phyloP scores from a whole-genome alignment of 345 rosid species.

The Aquilaria malaccensis region DNA sequence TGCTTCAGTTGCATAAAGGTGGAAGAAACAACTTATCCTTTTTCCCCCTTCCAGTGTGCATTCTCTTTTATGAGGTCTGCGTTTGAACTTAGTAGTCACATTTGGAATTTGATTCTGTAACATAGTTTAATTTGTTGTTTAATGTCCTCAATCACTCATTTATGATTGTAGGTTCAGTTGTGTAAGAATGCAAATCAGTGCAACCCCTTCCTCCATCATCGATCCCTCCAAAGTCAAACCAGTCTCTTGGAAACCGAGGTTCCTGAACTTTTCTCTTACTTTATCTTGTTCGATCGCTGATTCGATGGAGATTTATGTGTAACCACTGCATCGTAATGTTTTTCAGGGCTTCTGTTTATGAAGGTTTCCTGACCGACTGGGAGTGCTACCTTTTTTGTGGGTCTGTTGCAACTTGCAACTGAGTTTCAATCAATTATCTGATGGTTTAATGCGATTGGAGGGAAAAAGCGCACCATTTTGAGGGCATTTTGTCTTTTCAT shows the following conservation, averaged over 20 bases:
- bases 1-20: constrained; percentile 97
- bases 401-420: no score
- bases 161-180: no score
- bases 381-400: constrained; percentile 73
- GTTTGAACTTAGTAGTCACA: no score
- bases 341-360: constrained; percentile 82
- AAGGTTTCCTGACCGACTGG: constrained; percentile 82
- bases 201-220: constrained; percentile 33
- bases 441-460: no score
- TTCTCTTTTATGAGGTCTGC: not conserved
- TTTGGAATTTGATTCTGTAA: no score
- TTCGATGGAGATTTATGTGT: not conserved
- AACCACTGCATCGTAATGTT: not conserved
- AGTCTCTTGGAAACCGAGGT: constrained; percentile 85
- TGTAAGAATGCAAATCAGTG: no score
- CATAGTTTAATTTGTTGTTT: no score
- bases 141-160: no score
- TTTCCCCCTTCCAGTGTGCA: no score
- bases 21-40: not conserved
- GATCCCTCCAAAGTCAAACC: constrained; percentile 84
- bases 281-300: not conserved
- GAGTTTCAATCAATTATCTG: no score
- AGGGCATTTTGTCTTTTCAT: no score
- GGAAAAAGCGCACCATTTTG: no score
- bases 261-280: not conserved